These are phyloP conservation scores for Boletellus ananiceps DNA, from an alignment of 768 basidiomycete genomes.

Conservation along the genomic window DNA sequence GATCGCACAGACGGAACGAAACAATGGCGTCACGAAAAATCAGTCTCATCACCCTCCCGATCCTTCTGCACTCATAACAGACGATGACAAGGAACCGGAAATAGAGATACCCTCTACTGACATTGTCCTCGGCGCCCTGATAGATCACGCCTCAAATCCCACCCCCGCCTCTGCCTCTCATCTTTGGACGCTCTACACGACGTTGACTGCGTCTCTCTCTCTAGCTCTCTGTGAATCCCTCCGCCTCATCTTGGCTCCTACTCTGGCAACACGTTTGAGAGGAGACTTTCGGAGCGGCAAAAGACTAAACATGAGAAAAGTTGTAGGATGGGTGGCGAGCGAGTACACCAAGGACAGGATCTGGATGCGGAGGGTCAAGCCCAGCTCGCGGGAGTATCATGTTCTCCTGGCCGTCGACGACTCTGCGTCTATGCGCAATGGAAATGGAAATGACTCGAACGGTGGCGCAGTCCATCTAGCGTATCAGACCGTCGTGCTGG, in stretches of 20 bases:
- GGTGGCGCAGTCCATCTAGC: conserved; percentile 69
- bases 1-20: conserved; percentile 34
- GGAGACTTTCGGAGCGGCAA: conserved; percentile 98
- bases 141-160: conserved; percentile 17
- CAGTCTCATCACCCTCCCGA: conserved; percentile 20
- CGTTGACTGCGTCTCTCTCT: conserved; percentile 86
- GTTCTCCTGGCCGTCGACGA: conserved; percentile 93
- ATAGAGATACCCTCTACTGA: conserved; percentile 16
- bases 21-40: neutral
- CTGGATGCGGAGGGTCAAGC: conserved; percentile 92
- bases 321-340: conserved; percentile 95
- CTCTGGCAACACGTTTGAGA: conserved; percentile 85
- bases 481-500: conserved; percentile 88
- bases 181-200: conserved; percentile 91
- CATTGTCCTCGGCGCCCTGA: conserved; percentile 18
- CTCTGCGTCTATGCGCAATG: conserved; percentile 79
- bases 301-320: conserved; percentile 97
- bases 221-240: conserved; percentile 93
- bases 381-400: conserved; percentile 93
- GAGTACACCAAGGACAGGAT: conserved; percentile 99
- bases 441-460: conserved; percentile 4
- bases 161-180: conserved; percentile 44
- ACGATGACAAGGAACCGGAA: conserved; percentile 22
- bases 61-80: conserved; percentile 26
- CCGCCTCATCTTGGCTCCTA: conserved; percentile 93